Evolutionary conservation across 2,329 filamentous ascomycete genomes (phyloP), one percentile per base, ranked within the genome.

Genomic region (Aureobasidium sp.): DNA sequence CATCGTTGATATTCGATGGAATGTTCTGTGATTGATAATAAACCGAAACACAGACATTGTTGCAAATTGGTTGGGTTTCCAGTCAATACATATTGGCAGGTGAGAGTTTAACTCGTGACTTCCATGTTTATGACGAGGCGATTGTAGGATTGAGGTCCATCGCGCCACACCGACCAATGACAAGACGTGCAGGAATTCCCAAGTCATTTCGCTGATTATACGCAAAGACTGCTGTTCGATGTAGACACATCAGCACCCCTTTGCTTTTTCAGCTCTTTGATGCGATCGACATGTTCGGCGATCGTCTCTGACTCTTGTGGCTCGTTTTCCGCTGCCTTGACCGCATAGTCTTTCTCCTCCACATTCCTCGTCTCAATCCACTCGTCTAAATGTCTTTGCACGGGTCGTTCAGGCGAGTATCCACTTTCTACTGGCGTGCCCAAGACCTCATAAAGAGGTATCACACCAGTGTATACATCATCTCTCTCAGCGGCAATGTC

Each of bases 401-500:
- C 51, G n/a, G 51, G 32, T 19, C 51, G 29, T 2, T 24, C 41
- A 6, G 51, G 51, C 2, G 41, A 17, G 48, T 40, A 54, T 7
- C 41, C 41, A 25, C 41, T 54, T 14, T 54, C 32, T 16, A 48
- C 51, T 4, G 41, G 41, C 34, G 29, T 34, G 2, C 27, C 51
- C 34, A 54, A 21, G 11, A 39, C 32, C 21, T 45, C 39, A 27
- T 45, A 21, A 2, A 53, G 8, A 7, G 50, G 50, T 6, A 38
- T 38, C 12, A 53, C 50, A n/a, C 50, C 50, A 16, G 50, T 53
- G 11, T 35, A 53, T 3, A 45, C 24, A 29, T 53, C 40, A 12
- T 53, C 22, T n/a, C 50, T 27, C 21, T 25, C 12, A 5, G 50
- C 30, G 10, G 27, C 50, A n/a, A 39, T 39, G 5, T 53, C 50